Evolutionary conservation across 371 early-diverging fungal species (phyloP), one percentile per base, ranked within the genome.

Genomic region (Choanephora cucurbitarum): DNA sequence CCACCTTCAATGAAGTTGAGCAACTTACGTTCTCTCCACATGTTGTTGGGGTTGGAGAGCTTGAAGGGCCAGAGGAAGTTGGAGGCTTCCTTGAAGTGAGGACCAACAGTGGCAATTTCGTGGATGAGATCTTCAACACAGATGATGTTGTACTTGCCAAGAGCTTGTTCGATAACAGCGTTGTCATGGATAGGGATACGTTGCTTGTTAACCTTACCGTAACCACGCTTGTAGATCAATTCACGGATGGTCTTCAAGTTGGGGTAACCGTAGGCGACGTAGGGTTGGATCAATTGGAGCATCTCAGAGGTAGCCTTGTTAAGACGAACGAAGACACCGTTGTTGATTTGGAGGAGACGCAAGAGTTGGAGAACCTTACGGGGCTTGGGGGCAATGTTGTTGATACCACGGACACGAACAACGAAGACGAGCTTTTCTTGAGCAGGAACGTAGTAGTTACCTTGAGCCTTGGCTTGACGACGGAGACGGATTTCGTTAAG

Each of bases 21-120:
- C 64, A 90, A 84, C 90, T 99, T 99, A 88, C 96, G 95, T 56
- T 83, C 85, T 61, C 80, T 80, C 92, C 90, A 99, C 64, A 98
- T 98, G 73, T 97, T 97, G 70, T 82, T 96, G 71, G 99, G 99
- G 88, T 92, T 93, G 70, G 92, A 93, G 62, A 99, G 90, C 86
- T 94, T 94, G 92, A 99, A 98, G 73, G 99, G 96, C 96, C 98
- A 98, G 73, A 99, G 82, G 89, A 99, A 99, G 90, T 92, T 95
- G 89, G 92, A 94, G 76, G 94, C 99, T 70, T 73, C 65, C 74
- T 73, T 75, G 69, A 79, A 79, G 90, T 97, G 79, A 55, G 98
- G 96, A 52, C 98, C 98, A 67, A 98, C 99, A 53, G 98, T 96
- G 89, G 84, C 92, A 79, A 99, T 96, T 84, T 98, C 98, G 88